A percentile compares a stretch with the other conserved stretches of the same genome.
Evolutionary conservation across 306 rosid genomes (phyloP).

Genomic region (cucumber (Cucumis sativus)): Cucumber_9930_V3 NC_026657.2:8052501-8053000

Average conservation of each 20-base stretch:
- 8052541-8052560: conserved; percentile 74
- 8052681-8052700: background rate
- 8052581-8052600: conserved; percentile 80
- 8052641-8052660: conserved; percentile 10
- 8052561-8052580: conserved; percentile 89
- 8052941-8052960: background rate
- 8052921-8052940: background rate
- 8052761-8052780: background rate
- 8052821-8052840: background rate
- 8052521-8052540: conserved; percentile 95
- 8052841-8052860: background rate
- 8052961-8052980: background rate
- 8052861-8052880: background rate
- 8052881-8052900: background rate
- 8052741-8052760: background rate
- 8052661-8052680: background rate
- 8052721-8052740: background rate
- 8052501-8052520: conserved; percentile 88
- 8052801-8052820: background rate
- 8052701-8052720: background rate
- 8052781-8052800: background rate
- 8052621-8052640: conserved; percentile 93
- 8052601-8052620: conserved; percentile 92
- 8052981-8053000: background rate
- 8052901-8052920: background rate